Percentiles rank a stretch among this genome's conserved stretches.
Conservation (phyloP, 2,329 filamentous ascomycete species). For the Leptographium wingfieldii region DNA sequence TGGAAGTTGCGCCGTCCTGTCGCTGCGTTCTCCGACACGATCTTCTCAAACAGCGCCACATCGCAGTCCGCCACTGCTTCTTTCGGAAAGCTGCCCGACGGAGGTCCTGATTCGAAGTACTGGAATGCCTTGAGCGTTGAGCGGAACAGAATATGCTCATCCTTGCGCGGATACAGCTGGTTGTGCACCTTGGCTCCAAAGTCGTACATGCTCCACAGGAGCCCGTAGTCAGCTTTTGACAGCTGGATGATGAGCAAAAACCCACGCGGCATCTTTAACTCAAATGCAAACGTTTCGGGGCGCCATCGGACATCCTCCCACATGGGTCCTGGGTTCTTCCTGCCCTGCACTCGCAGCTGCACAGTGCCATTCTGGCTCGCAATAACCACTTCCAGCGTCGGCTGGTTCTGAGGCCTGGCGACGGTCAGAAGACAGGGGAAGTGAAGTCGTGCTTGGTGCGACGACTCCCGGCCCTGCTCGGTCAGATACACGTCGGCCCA, state of each 20-base stretch:
- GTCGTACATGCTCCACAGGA: conserved; percentile 72
- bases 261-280: conserved; percentile 60
- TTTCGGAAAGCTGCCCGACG: conserved; percentile 60
- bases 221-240: conserved; percentile 63
- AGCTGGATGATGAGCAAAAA: conserved; percentile 62
- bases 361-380: conserved; percentile 70
- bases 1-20: conserved; percentile 62
- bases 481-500: conserved; percentile 62
- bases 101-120: conserved; percentile 63
- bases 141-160: conserved; percentile 60
- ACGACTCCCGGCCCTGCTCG: conserved; percentile 54
- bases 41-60: conserved; percentile 62
- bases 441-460: conserved; percentile 40
- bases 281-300: conserved; percentile 50
- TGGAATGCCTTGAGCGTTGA: conserved; percentile 62
- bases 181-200: conserved; percentile 67
- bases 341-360: conserved; percentile 59
- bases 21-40: conserved; percentile 55
- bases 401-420: conserved; percentile 54
- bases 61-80: conserved; percentile 62
- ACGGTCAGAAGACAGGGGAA: conserved; percentile 69
- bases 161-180: conserved; percentile 53
- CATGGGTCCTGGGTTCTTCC: conserved; percentile 53
- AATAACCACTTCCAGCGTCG: conserved; percentile 58
- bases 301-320: conserved; percentile 82